A percentile compares a stretch with the other conserved stretches of the same genome.
These are phyloP conservation scores for Epichloe coenophiala DNA, from an alignment of 2,329 filamentous ascomycete species.

Conservation along the genomic window DNA sequence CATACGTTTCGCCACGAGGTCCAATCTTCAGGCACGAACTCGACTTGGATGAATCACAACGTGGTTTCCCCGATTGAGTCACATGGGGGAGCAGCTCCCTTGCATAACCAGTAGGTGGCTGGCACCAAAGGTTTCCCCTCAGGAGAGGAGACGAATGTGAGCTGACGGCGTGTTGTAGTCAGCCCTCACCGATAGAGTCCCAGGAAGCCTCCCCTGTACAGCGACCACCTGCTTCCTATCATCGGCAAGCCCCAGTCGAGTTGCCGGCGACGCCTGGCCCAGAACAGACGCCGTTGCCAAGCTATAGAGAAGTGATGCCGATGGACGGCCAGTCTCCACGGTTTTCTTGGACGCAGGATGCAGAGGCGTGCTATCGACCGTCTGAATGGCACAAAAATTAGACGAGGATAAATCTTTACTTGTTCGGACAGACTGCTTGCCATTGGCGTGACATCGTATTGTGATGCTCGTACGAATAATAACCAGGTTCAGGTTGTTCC, in stretches of 20 bases:
- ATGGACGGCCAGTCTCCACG: constrained; percentile 1
- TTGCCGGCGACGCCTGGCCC: constrained; percentile 12
- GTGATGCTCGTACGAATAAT: too few relatives aligned
- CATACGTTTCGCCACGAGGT: not conserved
- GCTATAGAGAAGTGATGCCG: constrained; percentile 12
- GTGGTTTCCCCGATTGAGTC: not conserved
- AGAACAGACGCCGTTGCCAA: constrained; percentile 18
- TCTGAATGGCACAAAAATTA: constrained; percentile 6
- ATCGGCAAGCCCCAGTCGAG: constrained; percentile 2
- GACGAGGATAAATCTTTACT: not conserved
- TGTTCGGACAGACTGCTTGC: too few relatives aligned
- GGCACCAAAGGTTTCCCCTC: not conserved
- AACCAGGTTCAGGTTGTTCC: too few relatives aligned
- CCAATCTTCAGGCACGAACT: not conserved
- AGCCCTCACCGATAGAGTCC: not conserved
- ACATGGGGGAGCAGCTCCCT: not conserved
- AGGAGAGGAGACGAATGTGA: not conserved
- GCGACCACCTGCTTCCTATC: not conserved
- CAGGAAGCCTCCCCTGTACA: not conserved
- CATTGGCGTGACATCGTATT: too few relatives aligned
- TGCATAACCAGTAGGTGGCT: not conserved
- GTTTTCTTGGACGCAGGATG: constrained; percentile 18
- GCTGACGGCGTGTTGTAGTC: not conserved
- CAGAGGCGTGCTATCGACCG: constrained; percentile 16
- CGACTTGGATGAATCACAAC: not conserved